Evolutionary conservation across 768 basidiomycete species (phyloP).

Genomic region (Trametes cubensis): DNA sequence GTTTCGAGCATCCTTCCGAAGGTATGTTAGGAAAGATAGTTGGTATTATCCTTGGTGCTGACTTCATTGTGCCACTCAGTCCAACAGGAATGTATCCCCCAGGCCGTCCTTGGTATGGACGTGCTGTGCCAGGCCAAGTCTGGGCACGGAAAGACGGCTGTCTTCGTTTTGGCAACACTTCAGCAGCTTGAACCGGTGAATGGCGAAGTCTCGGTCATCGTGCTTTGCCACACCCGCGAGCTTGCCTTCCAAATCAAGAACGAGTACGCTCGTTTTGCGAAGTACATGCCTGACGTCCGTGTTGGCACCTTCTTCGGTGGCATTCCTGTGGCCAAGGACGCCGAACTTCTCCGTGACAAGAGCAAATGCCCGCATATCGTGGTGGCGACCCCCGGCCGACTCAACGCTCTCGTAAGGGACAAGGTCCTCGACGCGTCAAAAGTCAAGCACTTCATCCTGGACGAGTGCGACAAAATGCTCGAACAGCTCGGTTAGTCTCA

Average conservation of each 20-base stretch:
- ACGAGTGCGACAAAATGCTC: conserved; percentile 99
- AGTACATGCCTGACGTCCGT: conserved; percentile 99
- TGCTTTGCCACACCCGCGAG: conserved; percentile 99
- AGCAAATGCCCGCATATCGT: conserved; percentile 97
- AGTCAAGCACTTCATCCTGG: conserved; percentile 99
- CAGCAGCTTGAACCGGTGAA: conserved; percentile 98
- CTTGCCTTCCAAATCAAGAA: conserved; percentile 99
- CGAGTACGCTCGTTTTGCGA: conserved; percentile 98
- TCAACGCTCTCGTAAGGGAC: conserved; percentile 94
- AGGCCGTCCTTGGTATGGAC: conserved; percentile 99
- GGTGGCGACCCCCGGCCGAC: conserved; percentile 95
- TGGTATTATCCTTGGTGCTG: neutral
- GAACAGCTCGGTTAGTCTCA: conserved; percentile 99
- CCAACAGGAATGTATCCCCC: conserved; percentile 99
- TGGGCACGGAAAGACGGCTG: conserved; percentile 97
- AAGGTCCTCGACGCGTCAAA: conserved; percentile 93
- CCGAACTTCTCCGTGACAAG: conserved; percentile 93
- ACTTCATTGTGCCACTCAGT: conserved; percentile 50
- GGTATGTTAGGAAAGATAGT: conserved; percentile 53
- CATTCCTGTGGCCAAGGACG: conserved; percentile 91
- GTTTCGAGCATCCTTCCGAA: conserved; percentile 99
- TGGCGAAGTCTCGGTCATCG: conserved; percentile 96
- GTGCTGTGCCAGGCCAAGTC: conserved; percentile 99
- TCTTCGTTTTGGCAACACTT: conserved; percentile 96
- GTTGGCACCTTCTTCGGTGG: conserved; percentile 98